These are phyloP conservation scores for Fimicolochytrium jonesii DNA, from an alignment of 192 early-diverging fungal genomes.

Conservation along the genomic window DNA sequence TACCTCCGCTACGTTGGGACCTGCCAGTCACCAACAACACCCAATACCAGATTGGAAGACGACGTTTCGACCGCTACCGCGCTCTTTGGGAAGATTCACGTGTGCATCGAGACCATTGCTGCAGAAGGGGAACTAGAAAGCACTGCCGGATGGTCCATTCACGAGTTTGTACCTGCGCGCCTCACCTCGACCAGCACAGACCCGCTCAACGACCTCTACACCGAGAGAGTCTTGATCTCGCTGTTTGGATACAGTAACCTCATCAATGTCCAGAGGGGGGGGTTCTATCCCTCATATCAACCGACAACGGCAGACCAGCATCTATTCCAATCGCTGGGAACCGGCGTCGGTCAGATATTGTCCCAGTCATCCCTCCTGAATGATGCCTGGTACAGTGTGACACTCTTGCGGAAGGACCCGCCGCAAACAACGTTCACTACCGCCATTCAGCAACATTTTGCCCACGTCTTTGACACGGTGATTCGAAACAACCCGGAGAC, in stretches of 20 bases:
- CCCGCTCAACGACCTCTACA: slow-evolving; percentile 6
- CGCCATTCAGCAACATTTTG: not conserved
- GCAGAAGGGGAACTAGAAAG: not conserved
- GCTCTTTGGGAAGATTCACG: slow-evolving; percentile 11
- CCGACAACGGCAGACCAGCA: not conserved
- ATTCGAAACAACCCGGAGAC: not conserved
- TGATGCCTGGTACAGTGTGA: too few relatives aligned
- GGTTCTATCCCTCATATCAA: slow-evolving; percentile 9
- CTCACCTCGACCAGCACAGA: not conserved
- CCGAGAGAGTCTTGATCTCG: slow-evolving; percentile 9
- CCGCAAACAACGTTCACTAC: not conserved
- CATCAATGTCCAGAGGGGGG: slow-evolving; percentile 20
- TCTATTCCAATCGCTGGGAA: not conserved
- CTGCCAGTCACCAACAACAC: not conserved
- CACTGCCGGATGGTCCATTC: not conserved
- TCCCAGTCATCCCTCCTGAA: too few relatives aligned
- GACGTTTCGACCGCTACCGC: not conserved
- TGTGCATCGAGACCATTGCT: not conserved
- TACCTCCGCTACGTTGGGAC: slow-evolving; percentile 24
- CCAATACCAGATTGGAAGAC: slow-evolving; percentile 2
- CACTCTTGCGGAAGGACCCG: not conserved
- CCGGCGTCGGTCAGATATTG: not conserved
- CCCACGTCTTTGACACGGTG: too few relatives aligned
- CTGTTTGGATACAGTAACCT: slow-evolving; percentile 12
- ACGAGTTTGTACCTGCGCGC: not conserved